Percentiles rank a stretch among this genome's conserved stretches.
These are phyloP conservation scores for Moesziomyces parantarcticus DNA, from an alignment of 1,284 basidiomycete genomes.

Conservation along the genomic window DNA sequence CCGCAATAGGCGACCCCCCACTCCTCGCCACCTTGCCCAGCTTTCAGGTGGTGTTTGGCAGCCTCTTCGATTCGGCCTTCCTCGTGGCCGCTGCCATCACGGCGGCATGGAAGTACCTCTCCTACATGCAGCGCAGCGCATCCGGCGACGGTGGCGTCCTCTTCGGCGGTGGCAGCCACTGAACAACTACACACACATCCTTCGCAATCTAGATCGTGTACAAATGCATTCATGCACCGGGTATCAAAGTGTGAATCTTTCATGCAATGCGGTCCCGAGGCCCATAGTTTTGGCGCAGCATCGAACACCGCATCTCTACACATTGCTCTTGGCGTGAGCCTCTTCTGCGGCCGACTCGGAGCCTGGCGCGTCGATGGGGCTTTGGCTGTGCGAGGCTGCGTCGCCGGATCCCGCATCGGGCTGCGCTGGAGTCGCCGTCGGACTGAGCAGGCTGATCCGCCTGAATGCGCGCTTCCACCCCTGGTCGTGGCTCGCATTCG, in stretches of 20 bases:
- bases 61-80: slow-evolving; percentile 69
- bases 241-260: slow-evolving; percentile 12
- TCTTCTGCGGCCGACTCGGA: not conserved
- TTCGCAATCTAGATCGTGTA: too few relatives aligned
- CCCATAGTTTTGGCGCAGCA: too few relatives aligned
- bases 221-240: not conserved
- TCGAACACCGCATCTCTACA: too few relatives aligned
- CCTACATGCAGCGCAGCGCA: slow-evolving; percentile 32
- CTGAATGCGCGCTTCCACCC: slow-evolving; percentile 41
- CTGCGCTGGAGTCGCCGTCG: slow-evolving; percentile 8
- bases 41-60: slow-evolving; percentile 68
- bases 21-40: slow-evolving; percentile 69
- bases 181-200: not conserved
- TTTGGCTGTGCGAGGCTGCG: not conserved
- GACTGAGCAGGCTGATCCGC: slow-evolving; percentile 34
- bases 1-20: slow-evolving; percentile 19
- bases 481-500: slow-evolving; percentile 26
- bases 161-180: slow-evolving; percentile 22
- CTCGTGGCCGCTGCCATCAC: slow-evolving; percentile 64
- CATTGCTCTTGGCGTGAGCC: too few relatives aligned
- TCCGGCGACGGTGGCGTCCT: slow-evolving; percentile 38
- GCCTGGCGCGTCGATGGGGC: slow-evolving; percentile 7
- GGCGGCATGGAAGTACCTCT: slow-evolving; percentile 33
- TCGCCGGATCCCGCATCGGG: not conserved
- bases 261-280: not conserved